Evolutionary conservation across 768 basidiomycete genomes (phyloP).

Genomic region (Serendipita sp.): DNA sequence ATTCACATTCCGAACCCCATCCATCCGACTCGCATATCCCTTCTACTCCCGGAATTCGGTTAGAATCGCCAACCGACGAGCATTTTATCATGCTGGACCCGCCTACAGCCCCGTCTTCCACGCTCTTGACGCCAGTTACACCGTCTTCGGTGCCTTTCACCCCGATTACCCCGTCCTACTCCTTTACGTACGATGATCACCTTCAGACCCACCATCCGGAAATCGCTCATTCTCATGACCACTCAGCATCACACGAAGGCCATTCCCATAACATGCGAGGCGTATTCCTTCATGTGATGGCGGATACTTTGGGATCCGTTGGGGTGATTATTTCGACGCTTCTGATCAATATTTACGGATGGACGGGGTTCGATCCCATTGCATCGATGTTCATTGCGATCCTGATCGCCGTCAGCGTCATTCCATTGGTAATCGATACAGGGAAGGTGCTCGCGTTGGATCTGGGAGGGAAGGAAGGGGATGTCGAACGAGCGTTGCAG

Average conservation of each 20-base stretch:
- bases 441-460: constrained; percentile 80
- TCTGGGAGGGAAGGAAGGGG: constrained; percentile 35
- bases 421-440: constrained; percentile 88
- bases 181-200: constrained; percentile 38
- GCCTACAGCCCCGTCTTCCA: not conserved
- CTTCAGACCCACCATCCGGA: constrained; percentile 17
- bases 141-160: constrained; percentile 14
- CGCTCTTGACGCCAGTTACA: not conserved
- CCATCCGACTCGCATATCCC: not conserved
- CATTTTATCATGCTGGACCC: not conserved
- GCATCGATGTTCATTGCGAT: constrained; percentile 93
- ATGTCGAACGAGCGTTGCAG: constrained; percentile 24
- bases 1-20: not conserved
- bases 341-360: constrained; percentile 88
- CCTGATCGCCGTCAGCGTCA: constrained; percentile 87
- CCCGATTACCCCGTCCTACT: constrained; percentile 53
- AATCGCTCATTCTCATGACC: constrained; percentile 33
- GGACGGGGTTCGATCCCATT: constrained; percentile 98
- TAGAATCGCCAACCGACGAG: not conserved
- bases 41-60: not conserved
- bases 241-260: constrained; percentile 35
- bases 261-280: constrained; percentile 99
- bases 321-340: constrained; percentile 96
- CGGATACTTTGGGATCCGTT: constrained; percentile 94
- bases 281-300: constrained; percentile 22